Conservation (phyloP, 768 basidiomycete genomes). For the Tylopilus rubrobrunneus region DNA sequence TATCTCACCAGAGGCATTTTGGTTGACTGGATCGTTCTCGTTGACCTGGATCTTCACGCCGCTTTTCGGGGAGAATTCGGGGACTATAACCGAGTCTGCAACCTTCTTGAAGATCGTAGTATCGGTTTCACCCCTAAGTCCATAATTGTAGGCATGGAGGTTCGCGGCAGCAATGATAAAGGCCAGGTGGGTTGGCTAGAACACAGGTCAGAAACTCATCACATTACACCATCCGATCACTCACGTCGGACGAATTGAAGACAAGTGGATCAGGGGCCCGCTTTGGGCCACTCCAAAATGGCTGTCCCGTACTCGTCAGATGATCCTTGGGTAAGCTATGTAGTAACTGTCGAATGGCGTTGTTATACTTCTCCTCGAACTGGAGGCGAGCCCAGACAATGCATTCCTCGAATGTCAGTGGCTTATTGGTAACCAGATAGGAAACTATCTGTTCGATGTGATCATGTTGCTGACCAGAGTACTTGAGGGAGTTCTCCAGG, state of each 20-base stretch:
- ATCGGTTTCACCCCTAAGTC: constrained; percentile 86
- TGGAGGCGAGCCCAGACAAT: constrained; percentile 94
- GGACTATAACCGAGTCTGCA: constrained; percentile 77
- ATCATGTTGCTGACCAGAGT: constrained; percentile 87
- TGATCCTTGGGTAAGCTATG: constrained; percentile 95
- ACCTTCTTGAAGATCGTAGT: constrained; percentile 77
- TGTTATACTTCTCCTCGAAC: constrained; percentile 92
- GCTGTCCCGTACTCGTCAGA: constrained; percentile 85
- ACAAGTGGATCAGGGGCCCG: constrained; percentile 87
- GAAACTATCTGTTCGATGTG: constrained; percentile 86
- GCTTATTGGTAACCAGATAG: constrained; percentile 88
- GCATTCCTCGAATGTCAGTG: constrained; percentile 95
- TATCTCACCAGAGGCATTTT: constrained; percentile 33
- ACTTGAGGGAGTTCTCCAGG: constrained; percentile 84
- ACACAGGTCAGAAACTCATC: constrained; percentile 10
- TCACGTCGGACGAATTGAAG: constrained; percentile 84
- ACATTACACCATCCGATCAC: constrained; percentile 25
- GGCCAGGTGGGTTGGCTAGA: constrained; percentile 75
- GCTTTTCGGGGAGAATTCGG: constrained; percentile 89
- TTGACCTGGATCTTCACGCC: constrained; percentile 92
- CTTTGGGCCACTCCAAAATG: constrained; percentile 99
- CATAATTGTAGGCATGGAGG: constrained; percentile 97
- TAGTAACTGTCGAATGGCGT: constrained; percentile 87
- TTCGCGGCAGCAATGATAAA: constrained; percentile 95
- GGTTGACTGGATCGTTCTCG: constrained; percentile 84